phyloP scores from a whole-genome alignment of 2,329 filamentous ascomycete species.

The Hypoxylon sp. region DNA sequence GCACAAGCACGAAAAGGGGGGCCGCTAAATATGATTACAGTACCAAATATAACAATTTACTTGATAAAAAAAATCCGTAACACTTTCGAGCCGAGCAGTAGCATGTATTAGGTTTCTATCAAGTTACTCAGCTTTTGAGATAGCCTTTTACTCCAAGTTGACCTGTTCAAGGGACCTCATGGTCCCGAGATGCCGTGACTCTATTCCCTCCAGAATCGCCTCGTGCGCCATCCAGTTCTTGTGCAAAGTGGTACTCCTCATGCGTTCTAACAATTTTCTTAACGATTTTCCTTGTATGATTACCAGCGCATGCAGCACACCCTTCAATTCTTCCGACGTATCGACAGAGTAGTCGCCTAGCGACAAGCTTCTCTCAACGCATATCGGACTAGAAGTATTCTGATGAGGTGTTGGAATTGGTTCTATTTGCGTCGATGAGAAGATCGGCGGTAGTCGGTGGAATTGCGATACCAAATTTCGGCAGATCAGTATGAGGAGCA shows the following conservation, averaged over 20 bases:
- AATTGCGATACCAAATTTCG: not conserved
- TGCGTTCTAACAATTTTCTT: not conserved
- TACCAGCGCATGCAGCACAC: not conserved
- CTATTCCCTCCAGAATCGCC: not conserved
- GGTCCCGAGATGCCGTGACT: not conserved
- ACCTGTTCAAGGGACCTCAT: not conserved
- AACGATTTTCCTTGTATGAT: conserved; percentile 3
- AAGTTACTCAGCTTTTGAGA: no score
- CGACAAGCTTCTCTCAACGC: not conserved
- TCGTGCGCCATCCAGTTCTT: not conserved
- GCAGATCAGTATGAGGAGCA: not conserved
- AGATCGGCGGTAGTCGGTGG: not conserved
- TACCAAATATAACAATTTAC: no score
- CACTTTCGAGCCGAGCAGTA: no score
- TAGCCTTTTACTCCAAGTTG: not conserved
- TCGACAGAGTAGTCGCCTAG: not conserved
- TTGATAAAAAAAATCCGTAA: no score
- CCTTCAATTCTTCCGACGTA: not conserved
- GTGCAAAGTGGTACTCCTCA: not conserved
- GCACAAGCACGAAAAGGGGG: no score
- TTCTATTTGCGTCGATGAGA: not conserved
- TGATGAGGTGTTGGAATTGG: not conserved
- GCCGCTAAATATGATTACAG: no score
- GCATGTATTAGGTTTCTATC: no score
- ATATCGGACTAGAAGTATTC: not conserved